A percentile compares a stretch with the other conserved stretches of the same genome.
phyloP scores from a whole-genome alignment of 208 protist genomes.

The Willaertia magna region DNA sequence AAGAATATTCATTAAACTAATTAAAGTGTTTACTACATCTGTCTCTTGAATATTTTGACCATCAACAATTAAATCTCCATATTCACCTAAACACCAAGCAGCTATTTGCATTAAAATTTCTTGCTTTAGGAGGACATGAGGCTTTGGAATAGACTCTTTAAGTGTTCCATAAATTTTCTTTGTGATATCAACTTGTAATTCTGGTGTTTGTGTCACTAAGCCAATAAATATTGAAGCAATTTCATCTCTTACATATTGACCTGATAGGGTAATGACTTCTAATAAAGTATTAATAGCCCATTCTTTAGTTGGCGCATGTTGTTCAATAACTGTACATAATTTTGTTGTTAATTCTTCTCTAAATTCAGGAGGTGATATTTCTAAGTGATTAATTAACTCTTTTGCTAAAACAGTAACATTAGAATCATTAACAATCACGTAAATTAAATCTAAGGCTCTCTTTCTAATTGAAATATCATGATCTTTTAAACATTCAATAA shows the following conservation, averaged over 20 bases:
- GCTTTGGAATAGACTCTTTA: not conserved
- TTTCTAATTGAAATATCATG: conserved; percentile 85
- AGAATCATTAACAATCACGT: conserved; percentile 79
- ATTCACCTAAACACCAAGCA: conserved; percentile 3
- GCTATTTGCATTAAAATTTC: not conserved
- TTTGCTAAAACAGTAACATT: conserved; percentile 82
- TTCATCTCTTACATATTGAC: conserved; percentile 23
- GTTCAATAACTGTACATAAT: conserved; percentile 74
- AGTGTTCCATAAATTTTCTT: not conserved
- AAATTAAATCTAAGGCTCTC: conserved; percentile 88
- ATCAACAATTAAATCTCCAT: not conserved
- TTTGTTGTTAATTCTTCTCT: conserved; percentile 74
- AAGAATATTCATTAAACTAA: not conserved
- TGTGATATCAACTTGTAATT: not conserved
- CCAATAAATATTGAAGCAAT: not conserved
- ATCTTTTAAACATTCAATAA: conserved; percentile 91
- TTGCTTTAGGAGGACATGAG: not conserved
- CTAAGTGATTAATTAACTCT: conserved; percentile 65
- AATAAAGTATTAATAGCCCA: conserved; percentile 92
- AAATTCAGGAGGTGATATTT: conserved; percentile 49
- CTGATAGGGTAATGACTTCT: conserved; percentile 62
- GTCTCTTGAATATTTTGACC: not conserved
- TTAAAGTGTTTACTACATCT: not conserved
- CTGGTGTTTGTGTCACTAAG: not conserved
- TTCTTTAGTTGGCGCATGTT: conserved; percentile 67